A percentile compares a stretch with the other conserved stretches of the same genome.
phyloP scores from a whole-genome alignment of 495 filamentous ascomycete genomes.

The Penicillium coprophilum region DNA sequence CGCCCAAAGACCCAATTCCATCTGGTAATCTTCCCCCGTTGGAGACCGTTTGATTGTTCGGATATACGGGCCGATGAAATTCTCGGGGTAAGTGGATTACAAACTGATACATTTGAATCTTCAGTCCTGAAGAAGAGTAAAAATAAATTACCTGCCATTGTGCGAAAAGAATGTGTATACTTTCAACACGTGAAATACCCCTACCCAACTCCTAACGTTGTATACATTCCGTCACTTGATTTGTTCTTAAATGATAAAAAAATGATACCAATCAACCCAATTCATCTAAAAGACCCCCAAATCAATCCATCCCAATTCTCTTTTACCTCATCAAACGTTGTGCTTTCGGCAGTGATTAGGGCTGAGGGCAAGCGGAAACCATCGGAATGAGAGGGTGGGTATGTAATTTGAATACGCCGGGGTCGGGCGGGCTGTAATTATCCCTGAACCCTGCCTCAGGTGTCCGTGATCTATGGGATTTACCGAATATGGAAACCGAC shows the following conservation, averaged over 20 bases:
- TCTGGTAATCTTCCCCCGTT: slow-evolving; percentile 8
- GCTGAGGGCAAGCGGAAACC: slow-evolving; percentile 35
- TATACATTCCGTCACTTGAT: no score
- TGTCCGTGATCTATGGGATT: slow-evolving; percentile 4
- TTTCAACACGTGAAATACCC: not conserved
- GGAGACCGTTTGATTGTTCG: slow-evolving; percentile 14
- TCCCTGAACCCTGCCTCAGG: slow-evolving; percentile 8
- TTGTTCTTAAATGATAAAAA: not conserved
- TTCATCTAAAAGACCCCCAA: not conserved
- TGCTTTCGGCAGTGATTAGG: slow-evolving; percentile 31
- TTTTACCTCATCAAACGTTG: slow-evolving; percentile 2
- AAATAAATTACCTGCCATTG: slow-evolving; percentile 7
- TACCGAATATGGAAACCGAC: not conserved
- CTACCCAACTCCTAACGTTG: no score
- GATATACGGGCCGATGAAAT: slow-evolving; percentile 21
- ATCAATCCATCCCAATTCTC: not conserved
- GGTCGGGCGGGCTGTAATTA: not conserved
- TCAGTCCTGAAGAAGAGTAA: no score
- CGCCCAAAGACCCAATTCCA: not conserved
- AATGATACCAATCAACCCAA: not conserved
- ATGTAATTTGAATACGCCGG: slow-evolving; percentile 27
- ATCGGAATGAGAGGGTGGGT: slow-evolving; percentile 27
- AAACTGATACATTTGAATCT: not conserved
- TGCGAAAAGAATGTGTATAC: slow-evolving; percentile 20
- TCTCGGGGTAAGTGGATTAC: slow-evolving; percentile 6